Evolutionary conservation across 176 grass and related monocot genomes (phyloP).

Genomic region (Oryza glaberrima): DNA sequence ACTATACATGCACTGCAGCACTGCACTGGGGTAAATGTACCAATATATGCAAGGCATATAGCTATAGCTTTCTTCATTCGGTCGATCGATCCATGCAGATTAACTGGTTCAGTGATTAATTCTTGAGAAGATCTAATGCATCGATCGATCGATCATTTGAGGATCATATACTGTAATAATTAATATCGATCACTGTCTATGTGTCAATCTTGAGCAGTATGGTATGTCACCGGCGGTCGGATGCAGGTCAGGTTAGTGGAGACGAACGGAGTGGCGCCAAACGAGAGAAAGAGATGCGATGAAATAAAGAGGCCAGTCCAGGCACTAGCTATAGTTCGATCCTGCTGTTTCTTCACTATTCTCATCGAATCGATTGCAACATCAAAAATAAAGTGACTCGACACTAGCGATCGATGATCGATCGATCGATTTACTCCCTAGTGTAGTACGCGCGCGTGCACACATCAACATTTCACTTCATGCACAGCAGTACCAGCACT

Average conservation of each 20-base stretch:
- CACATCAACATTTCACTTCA: too few species aligned
- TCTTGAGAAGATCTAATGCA: too few species aligned
- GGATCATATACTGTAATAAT: too few species aligned
- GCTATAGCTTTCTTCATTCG: too few species aligned
- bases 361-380: too few species aligned
- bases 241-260: slow-evolving; percentile 26
- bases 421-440: too few species aligned
- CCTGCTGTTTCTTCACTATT: slow-evolving; percentile 10
- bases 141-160: too few species aligned
- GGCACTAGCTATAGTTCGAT: neutral
- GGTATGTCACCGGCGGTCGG: neutral
- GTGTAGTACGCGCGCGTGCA: too few species aligned
- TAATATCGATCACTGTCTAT: slow-evolving; percentile 32
- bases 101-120: too few species aligned
- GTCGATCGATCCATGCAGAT: neutral
- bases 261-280: slow-evolving; percentile 46
- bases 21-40: slow-evolving; percentile 12
- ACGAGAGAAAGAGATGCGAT: slow-evolving; percentile 33
- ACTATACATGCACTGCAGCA: neutral
- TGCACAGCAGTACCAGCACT: too few species aligned
- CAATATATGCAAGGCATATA: neutral
- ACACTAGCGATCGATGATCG: too few species aligned
- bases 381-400: too few species aligned
- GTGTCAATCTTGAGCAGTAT: slow-evolving; percentile 21
- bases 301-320: slow-evolving; percentile 40